Base-by-base conservation (phyloP, 306 rosid genomes). In the Potentilla sterilis region DNA sequence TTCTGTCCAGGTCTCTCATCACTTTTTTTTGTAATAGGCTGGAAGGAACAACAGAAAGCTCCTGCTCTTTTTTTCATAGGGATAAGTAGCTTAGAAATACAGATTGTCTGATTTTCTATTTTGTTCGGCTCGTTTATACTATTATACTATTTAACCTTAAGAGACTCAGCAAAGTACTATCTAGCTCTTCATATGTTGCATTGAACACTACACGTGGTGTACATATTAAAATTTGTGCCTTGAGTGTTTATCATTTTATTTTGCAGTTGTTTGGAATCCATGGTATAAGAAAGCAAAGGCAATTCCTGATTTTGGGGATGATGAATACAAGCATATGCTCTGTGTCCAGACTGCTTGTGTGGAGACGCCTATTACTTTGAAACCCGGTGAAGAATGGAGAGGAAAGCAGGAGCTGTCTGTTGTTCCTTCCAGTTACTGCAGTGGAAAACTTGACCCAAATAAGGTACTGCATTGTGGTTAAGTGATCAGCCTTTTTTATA, bases 381-480 rank as follows among this genome's bases (percentile, higher is more conserved):
- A 80, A 75, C 97, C 96, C 9, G 96, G 97, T 43, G 90, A 90
- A 87, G 97, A 92, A 85, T 90, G 97, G 96, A 90, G 59, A 81
- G 97, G 97, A 72, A 84, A 92, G 75, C 92, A 86, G 81, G 96
- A 92, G 70, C 78, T 92, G 32, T 88, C 86, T 51, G 83, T 86
- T 10, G 92, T 86, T 77, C 88, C 88, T 77, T 87, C 96, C 57
- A 92, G 97, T 82, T 92, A 92, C 73, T 81, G 78, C 62, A 88
- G 97, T 19, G 96, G 96, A 67, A 88, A 87, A 82, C 91, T 92
- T 44, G 93, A 92, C 73, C 93, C 96, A 19, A 76, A 35, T 10
- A 84, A 59, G 79, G 89, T 85, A 32, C 76, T 79, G 44, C 67
- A 62, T 14, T 46, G 44, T 6, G 22, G 12, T 68, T 86, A 76